Base-by-base conservation (phyloP, 257 asterid genomes). In the Solanum sitiens region DNA sequence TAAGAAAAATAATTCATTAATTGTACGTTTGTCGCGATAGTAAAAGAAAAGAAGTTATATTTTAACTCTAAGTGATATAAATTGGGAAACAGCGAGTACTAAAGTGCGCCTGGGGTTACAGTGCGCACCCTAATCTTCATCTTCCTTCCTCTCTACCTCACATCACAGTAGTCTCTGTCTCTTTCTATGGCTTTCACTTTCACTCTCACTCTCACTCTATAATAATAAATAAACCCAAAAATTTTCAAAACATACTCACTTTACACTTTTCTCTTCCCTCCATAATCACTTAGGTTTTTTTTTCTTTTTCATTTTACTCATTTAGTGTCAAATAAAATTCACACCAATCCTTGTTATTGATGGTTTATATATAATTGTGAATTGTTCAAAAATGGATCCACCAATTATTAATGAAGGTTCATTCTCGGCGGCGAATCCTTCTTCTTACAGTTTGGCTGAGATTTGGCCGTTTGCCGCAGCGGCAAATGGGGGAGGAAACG, bases 401-500 rank as follows among this genome's bases (percentile, higher is more conserved):
- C 94, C 96, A 30, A 88, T 96, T 87, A 89, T 95, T 7, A 95
- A 94, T 80, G 98, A 93, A 89, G 91, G 92, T 0, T 93, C 98
- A 72, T 95, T 94, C 84, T 93, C 96, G 23, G 95, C 95, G 30
- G 95, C 95, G 11, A 91, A 94, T 74, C 98, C 98, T 15, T 91
- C 94, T 23, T 92, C 98, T 53, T 95, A 94, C 53, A 93, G 94
- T 30, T 85, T 96, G 83, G 93, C 96, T 84, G 98, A 94, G 92
- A 93, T 95, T 59, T 94, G 97, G 89, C 94, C 98, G 8, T 91
- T 93, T 77, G 91, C 95, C 87, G 65, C 89, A 74, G 67, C 89
- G 88, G 93, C 91, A 32, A 37, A 35, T 73, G 87, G 70, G 53
- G 71, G 76, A 42, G 89, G 83, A 2, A 79, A 39, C 37, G 88